Percentiles rank a stretch among this genome's conserved stretches.
phyloP scores from a whole-genome alignment of 176 grass and related monocot species.

The Avena sativa region DNA sequence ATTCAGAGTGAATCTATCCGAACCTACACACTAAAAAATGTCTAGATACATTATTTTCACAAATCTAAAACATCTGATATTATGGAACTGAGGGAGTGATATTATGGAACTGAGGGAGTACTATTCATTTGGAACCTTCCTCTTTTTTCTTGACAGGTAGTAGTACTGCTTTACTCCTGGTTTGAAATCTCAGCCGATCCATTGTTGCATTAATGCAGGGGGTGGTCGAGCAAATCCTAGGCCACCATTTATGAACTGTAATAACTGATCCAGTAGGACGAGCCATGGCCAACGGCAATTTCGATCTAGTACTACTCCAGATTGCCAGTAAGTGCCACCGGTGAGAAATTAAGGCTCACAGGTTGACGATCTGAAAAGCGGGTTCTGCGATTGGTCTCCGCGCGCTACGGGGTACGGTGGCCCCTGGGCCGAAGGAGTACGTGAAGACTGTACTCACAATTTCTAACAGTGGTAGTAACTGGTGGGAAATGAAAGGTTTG shows the following conservation, averaged over 20 bases:
- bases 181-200: neutral
- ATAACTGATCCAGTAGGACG: neutral
- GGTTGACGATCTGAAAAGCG: neutral
- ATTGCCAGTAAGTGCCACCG: neutral
- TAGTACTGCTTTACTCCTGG: neutral
- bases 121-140: neutral
- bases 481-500: neutral
- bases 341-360: neutral
- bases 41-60: too few relatives aligned
- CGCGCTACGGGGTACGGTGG: too few relatives aligned
- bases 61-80: too few relatives aligned
- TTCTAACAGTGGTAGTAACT: neutral
- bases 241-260: constrained; percentile 7
- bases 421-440: neutral
- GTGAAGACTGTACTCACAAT: neutral
- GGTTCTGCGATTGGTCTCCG: neutral
- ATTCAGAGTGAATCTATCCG: too few relatives aligned
- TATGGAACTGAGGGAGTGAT: too few relatives aligned
- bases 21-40: too few relatives aligned
- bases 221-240: neutral
- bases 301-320: neutral
- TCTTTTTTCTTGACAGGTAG: neutral
- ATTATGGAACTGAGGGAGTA: too few relatives aligned
- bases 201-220: neutral
- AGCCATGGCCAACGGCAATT: neutral